Conservation (phyloP, 2,329 filamentous ascomycete species). For the Aspergillus aculeatinus region DNA sequence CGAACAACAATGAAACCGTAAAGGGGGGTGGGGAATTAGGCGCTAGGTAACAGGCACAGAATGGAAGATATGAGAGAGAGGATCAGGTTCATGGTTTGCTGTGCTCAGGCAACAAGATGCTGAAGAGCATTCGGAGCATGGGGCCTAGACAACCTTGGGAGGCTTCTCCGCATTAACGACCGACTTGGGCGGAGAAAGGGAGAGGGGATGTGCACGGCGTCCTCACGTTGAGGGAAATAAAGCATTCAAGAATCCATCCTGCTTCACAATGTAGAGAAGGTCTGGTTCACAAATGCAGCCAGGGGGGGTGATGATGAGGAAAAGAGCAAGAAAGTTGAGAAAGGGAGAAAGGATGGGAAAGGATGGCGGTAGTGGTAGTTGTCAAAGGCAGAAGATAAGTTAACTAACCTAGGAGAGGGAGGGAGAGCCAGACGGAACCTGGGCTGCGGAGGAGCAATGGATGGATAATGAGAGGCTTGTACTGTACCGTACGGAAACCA, state of each 20-base stretch:
- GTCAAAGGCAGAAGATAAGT: slow-evolving; percentile 5
- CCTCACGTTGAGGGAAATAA: slow-evolving; percentile 27
- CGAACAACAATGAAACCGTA: slow-evolving; percentile 4
- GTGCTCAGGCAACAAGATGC: slow-evolving; percentile 27
- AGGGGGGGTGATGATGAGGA: background rate
- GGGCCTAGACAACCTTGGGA: slow-evolving; percentile 32
- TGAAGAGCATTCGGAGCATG: slow-evolving; percentile 27
- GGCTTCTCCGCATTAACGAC: slow-evolving; percentile 42
- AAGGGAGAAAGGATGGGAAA: slow-evolving; percentile 18
- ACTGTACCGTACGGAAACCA: slow-evolving; percentile 13
- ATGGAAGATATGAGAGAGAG: slow-evolving; percentile 15
- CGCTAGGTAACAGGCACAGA: slow-evolving; percentile 17
- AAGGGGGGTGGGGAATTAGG: background rate
- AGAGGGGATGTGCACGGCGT: slow-evolving; percentile 28
- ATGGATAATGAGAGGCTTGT: slow-evolving; percentile 7
- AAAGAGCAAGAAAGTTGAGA: slow-evolving; percentile 5
- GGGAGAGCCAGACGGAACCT: slow-evolving; percentile 8
- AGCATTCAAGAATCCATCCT: slow-evolving; percentile 27
- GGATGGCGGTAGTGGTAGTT: too few relatives aligned
- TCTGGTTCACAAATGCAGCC: slow-evolving; percentile 2
- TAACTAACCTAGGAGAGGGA: slow-evolving; percentile 3
- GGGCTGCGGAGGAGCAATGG: background rate
- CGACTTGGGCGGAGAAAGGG: slow-evolving; percentile 22
- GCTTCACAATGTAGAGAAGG: background rate
- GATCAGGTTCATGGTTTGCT: slow-evolving; percentile 27